These are phyloP conservation scores for Chlorella sorokiniana DNA, from an alignment of 139 green algal genomes.

Conservation along the genomic window DNA sequence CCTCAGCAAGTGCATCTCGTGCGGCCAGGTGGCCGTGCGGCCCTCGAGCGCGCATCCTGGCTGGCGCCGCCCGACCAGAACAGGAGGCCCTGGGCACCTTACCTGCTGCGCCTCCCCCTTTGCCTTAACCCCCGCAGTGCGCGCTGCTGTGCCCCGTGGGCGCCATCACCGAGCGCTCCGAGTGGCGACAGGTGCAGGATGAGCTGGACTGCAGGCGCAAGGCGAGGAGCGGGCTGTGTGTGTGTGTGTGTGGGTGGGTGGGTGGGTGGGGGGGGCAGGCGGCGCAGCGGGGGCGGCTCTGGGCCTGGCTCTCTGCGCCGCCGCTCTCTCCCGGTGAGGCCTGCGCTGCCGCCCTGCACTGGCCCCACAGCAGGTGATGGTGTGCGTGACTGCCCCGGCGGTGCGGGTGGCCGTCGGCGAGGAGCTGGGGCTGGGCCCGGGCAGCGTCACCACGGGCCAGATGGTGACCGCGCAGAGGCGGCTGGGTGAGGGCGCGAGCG, in stretches of 20 bases:
- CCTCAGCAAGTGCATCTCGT: conserved; percentile 48
- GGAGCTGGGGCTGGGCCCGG: conserved; percentile 56
- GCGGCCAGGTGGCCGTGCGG: conserved; percentile 29
- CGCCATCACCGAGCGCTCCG: conserved; percentile 45
- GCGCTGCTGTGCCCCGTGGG: conserved; percentile 54
- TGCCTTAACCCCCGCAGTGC: conserved; percentile 30
- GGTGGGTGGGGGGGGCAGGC: no score
- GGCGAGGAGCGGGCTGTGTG: not conserved
- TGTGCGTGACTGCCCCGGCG: conserved; percentile 60
- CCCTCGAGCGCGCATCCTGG: not conserved
- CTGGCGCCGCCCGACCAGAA: no score
- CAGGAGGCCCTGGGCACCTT: no score
- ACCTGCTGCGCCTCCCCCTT: not conserved
- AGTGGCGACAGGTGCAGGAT: conserved; percentile 53
- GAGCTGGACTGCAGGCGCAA: conserved; percentile 51
- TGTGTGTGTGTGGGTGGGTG: no score
- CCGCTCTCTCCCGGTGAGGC: not conserved
- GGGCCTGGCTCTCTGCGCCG: no score
- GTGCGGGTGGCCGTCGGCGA: conserved; percentile 68
- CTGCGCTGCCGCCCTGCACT: not conserved
- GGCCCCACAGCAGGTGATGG: conserved; percentile 37
- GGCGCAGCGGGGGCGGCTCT: no score
- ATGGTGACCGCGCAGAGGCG: conserved; percentile 53
- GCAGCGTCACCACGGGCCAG: conserved; percentile 50
- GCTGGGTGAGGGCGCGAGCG: not conserved